Evolutionary conservation across 2,329 filamentous ascomycete genomes (phyloP).

Genomic region (Parafenestella ontariensis): DNA sequence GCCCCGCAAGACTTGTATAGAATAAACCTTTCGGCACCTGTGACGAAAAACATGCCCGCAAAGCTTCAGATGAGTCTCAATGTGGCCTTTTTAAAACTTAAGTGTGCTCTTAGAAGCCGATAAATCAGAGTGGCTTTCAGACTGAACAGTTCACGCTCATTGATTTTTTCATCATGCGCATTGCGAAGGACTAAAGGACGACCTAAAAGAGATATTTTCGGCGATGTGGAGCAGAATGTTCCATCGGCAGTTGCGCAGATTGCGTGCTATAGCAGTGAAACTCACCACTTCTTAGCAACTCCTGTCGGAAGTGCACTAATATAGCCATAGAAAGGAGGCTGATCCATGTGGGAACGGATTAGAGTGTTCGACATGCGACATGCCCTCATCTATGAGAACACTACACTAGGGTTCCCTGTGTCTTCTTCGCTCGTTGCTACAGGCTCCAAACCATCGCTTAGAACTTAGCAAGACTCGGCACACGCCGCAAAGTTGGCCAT

Average conservation of each 20-base stretch:
- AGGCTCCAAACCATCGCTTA: no score
- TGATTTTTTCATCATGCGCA: not conserved
- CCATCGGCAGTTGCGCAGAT: not conserved
- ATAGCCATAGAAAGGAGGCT: not conserved
- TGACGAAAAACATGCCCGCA: not conserved
- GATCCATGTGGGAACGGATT: not conserved
- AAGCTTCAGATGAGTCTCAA: not conserved
- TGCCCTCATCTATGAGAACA: no score
- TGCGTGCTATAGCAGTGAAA: not conserved
- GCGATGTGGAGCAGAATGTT: not conserved
- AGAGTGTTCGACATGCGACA: no score
- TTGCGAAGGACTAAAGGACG: not conserved
- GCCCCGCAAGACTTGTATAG: slow-evolving; percentile 7
- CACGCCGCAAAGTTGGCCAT: no score
- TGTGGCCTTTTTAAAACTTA: not conserved
- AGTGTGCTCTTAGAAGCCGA: not conserved
- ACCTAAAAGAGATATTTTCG: not conserved
- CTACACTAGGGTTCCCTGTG: no score
- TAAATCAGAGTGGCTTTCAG: not conserved
- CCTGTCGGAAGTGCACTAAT: not conserved
- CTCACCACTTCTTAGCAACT: not conserved
- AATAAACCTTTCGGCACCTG: slow-evolving; percentile 5
- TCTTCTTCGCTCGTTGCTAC: no score
- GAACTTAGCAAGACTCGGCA: no score
- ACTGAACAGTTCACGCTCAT: not conserved